Conservation (phyloP, 805 yeast species). For the Candida michaelii region DNA sequence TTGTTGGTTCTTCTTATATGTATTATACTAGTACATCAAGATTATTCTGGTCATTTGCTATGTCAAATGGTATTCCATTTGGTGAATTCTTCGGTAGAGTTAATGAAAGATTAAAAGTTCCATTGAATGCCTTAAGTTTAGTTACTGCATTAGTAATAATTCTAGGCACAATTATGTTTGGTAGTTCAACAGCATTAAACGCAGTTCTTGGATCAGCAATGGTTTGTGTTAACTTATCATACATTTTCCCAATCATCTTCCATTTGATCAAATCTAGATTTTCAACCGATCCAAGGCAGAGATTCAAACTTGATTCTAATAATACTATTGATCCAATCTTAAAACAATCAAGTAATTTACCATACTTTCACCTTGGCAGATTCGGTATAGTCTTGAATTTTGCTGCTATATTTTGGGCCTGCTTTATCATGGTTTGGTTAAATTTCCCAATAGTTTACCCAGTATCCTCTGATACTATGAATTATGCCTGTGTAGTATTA, state of each 20-base stretch:
- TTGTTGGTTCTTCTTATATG: slow-evolving; percentile 18
- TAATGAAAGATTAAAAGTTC: slow-evolving; percentile 22
- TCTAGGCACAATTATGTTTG: slow-evolving; percentile 27
- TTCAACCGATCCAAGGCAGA: slow-evolving; percentile 10
- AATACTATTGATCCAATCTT: slow-evolving; percentile 8
- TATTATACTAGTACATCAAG: slow-evolving; percentile 30
- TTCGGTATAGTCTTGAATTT: slow-evolving; percentile 19
- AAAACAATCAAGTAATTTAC: slow-evolving; percentile 9
- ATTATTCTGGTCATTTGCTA: slow-evolving; percentile 34
- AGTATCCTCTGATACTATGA: slow-evolving; percentile 19
- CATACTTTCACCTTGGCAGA: slow-evolving; percentile 19
- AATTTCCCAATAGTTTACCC: slow-evolving; percentile 19
- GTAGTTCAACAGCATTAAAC: slow-evolving; percentile 29
- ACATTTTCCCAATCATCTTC: slow-evolving; percentile 27
- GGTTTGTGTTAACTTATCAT: slow-evolving; percentile 30
- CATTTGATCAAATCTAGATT: slow-evolving; percentile 17
- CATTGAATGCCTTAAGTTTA: slow-evolving; percentile 21
- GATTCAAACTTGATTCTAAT: slow-evolving; percentile 8
- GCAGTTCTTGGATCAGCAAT: slow-evolving; percentile 31
- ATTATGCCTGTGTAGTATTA: slow-evolving; percentile 22
- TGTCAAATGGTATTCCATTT: slow-evolving; percentile 33
- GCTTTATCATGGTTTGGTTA: slow-evolving; percentile 21
- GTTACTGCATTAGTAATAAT: slow-evolving; percentile 22
- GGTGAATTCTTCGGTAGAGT: slow-evolving; percentile 27
- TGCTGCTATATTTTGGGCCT: slow-evolving; percentile 19